phyloP scores from a whole-genome alignment of 768 basidiomycete species.

The Xerocomus brunneocitrinus region DNA sequence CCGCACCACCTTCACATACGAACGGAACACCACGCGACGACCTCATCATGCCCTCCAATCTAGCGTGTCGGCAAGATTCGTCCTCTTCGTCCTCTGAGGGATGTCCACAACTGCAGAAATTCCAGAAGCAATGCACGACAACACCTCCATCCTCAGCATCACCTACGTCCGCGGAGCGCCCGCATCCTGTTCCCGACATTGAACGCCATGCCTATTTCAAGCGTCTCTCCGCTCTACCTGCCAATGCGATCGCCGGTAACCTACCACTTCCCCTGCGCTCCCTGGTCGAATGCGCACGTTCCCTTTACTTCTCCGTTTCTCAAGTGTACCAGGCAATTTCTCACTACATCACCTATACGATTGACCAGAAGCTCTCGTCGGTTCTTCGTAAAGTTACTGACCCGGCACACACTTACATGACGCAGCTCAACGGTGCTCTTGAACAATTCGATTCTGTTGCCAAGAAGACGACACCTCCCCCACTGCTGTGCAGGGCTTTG shows the following conservation, averaged over 20 bases:
- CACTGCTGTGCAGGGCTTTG: conserved; percentile 68
- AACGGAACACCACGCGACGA: conserved; percentile 23
- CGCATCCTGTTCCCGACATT: conserved; percentile 50
- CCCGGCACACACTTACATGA: conserved; percentile 77
- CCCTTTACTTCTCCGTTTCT: conserved; percentile 85
- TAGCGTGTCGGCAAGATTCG: conserved; percentile 45
- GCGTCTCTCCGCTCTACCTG: conserved; percentile 75
- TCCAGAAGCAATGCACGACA: conserved; percentile 21
- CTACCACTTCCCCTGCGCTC: conserved; percentile 66
- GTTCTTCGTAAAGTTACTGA: conserved; percentile 82
- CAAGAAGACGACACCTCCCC: conserved; percentile 62
- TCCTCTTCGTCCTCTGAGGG: conserved; percentile 36
- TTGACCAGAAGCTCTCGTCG: conserved; percentile 77
- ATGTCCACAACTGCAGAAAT: conserved; percentile 19
- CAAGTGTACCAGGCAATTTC: conserved; percentile 88
- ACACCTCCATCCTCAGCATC: conserved; percentile 36
- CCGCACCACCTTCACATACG: conserved; percentile 6
- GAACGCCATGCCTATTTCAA: conserved; percentile 94
- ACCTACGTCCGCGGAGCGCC: conserved; percentile 34
- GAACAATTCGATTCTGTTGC: conserved; percentile 88
- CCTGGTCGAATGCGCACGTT: conserved; percentile 85
- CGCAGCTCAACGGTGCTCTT: conserved; percentile 78
- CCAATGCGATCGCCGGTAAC: conserved; percentile 52
- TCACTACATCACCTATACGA: conserved; percentile 79
- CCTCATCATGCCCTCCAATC: conserved; percentile 35